Conservation (phyloP, 345 rosid species). For the Physaria fendleri region DNA sequence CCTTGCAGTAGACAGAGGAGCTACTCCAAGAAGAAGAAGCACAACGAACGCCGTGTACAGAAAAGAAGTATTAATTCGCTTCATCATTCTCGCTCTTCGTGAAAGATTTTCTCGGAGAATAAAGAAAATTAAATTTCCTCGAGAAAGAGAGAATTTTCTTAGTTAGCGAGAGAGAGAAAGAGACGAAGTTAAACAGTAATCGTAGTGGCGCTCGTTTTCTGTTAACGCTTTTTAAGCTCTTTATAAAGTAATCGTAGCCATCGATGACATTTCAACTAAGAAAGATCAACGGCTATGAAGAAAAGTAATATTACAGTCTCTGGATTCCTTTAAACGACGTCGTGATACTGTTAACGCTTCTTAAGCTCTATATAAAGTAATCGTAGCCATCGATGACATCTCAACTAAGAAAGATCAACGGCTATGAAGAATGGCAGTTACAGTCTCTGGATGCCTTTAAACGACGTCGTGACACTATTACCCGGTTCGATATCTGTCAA, state of each 20-base stretch:
- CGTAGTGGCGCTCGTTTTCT: background rate
- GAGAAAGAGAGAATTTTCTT: conserved; percentile 19
- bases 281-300: conserved; percentile 5
- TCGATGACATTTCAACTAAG: background rate
- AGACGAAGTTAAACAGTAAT: conserved; percentile 2
- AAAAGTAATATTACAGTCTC: too few species aligned
- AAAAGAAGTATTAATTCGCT: conserved; percentile 5
- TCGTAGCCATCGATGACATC: too few species aligned
- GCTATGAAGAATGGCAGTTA: too few species aligned
- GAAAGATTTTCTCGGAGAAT: conserved; percentile 1
- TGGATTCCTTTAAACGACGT: too few species aligned
- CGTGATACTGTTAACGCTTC: too few species aligned
- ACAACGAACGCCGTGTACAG: conserved; percentile 31
- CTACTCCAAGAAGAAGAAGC: conserved; percentile 22
- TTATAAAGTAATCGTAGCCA: background rate
- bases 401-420: too few species aligned
- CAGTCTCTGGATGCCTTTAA: background rate
- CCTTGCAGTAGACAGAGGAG: conserved; percentile 35
- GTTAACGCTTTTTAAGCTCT: conserved; percentile 7
- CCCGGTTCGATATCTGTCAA: background rate
- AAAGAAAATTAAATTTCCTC: conserved; percentile 21
- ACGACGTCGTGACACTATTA: background rate
- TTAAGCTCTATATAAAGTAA: too few species aligned
- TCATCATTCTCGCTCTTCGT: conserved; percentile 14
- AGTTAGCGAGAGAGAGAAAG: conserved; percentile 13